Base-by-base conservation (phyloP, 2,329 filamentous ascomycete species). In the Xenosphaeropsis pyriputrescens region DNA sequence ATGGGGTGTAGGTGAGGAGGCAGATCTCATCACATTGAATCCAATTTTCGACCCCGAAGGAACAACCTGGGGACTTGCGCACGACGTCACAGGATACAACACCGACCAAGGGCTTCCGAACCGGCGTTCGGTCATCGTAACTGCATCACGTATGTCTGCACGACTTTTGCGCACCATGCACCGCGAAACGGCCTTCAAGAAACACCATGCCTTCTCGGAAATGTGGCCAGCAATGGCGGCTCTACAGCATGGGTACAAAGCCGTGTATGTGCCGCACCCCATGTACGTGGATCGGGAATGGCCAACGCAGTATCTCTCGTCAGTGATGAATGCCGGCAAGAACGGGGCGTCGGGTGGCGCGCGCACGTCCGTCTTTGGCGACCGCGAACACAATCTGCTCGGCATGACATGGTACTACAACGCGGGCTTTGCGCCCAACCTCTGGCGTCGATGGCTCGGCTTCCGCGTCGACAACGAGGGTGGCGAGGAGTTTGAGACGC, bases 361-460 rank as follows among this genome's bases (percentile, higher is more conserved):
- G 4, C 65, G 76, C 16, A 79, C 77, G 2, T 79, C 76, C 11
- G 69, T 89, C 14, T 89, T 84, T 52, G 84, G 83, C 29, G 83
- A 91, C 47, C 70, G 85, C 14, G 88, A 95, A 60, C 85, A 91
- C 58, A 94, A 95, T 57, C 79, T 95, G 53, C 68, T 70, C 38
- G 86, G 88, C 1, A 75, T 85, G 51, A 85, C 79, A 15, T 96
- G 86, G 86, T 95, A 91, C 58, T 95, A 93, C 58, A 84, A 86
- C 47, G 80, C 82, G 0, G 75, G 77, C 1, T 94, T 94, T 53
- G 77, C 83, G 6, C 72, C 77, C 2, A 85, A 85, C 45, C 52
- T 96, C 51, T 95, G 91, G 65, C 70, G 75, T 36, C 69, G 85
- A 43, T 96, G 89, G 89, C 61, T 94, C 29, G 88, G 86, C 1